Evolutionary conservation across 495 filamentous ascomycete species (phyloP), one percentile per base, ranked within the genome.

Genomic region (Penicillium arizonense): DNA sequence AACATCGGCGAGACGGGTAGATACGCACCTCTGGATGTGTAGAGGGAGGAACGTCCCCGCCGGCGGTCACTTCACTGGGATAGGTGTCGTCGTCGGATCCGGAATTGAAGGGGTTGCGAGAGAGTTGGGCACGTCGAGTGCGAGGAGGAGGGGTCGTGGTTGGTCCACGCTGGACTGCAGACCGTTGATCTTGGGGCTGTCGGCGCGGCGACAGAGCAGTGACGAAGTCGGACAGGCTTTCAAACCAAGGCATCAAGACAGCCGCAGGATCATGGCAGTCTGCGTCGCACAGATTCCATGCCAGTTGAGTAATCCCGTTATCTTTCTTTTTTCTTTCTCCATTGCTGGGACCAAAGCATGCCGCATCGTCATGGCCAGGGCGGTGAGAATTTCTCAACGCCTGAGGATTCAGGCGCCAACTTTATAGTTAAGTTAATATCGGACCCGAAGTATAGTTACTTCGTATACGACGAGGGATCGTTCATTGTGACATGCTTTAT

Each of bases 351-450:
- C 26, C 44, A 30, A 33, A 42, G 34, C 34, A 44, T 47, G 50
- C 53, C 53, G 47, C 52, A 62, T 61, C 52, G 57, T 65, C 53
- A 52, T 58, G 49, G 54, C 28, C 45, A 55, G 58, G 68, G 70
- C 68, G 68, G 70, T 71, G 55, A 65, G 37, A 16, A 26, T 24
- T 38, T 40, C 52, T 47, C 10, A 16, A 0, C 20, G 24, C 50
- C 50, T 47, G 14, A 39, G 11, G 14, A 16, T 39, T 21, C 44
- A 47, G 50, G 50, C 42, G 26, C 9, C 26, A 41, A 8, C 0
- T n/a, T 36, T 24, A 38, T 26, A 20, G 26, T 41, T 11, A 5
- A n/a, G 9, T 26, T 12, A 28, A 4, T 33, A 11, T 18, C 18
- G 18, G 18, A 18, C 18, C 18, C 18, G 18, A 18, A 18, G 18